These are phyloP conservation scores for Mycena rosella DNA, from an alignment of 768 basidiomycete genomes.

Conservation along the genomic window DNA sequence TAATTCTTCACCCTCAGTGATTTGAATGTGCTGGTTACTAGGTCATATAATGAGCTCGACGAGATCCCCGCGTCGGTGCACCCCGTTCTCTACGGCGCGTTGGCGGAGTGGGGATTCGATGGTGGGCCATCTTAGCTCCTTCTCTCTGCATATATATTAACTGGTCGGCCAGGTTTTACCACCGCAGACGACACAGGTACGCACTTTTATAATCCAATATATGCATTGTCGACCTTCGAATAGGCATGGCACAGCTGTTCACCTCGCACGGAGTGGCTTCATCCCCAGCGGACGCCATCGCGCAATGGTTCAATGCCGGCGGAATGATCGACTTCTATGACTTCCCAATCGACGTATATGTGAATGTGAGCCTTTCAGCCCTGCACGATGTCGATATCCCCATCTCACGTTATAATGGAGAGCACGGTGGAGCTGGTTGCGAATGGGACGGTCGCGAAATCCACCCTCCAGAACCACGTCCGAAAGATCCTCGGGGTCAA, in stretches of 20 bases:
- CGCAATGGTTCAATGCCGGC: constrained; percentile 45
- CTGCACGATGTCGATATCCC: too few species aligned
- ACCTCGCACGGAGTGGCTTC: constrained; percentile 35
- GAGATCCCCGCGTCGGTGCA: constrained; percentile 41
- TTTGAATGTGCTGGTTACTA: constrained; percentile 8
- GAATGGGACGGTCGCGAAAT: constrained; percentile 33
- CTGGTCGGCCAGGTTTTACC: constrained; percentile 27
- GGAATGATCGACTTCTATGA: constrained; percentile 44
- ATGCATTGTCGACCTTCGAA: not conserved
- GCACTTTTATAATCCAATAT: not conserved
- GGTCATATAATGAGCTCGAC: constrained; percentile 45
- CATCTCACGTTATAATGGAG: not conserved
- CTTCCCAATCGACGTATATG: constrained; percentile 34
- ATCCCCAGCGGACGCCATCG: constrained; percentile 41
- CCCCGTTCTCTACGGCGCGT: constrained; percentile 39
- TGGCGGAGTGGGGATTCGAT: constrained; percentile 44
- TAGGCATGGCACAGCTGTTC: constrained; percentile 36
- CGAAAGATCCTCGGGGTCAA: constrained; percentile 39
- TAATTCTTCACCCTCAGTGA: not conserved
- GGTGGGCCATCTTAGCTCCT: constrained; percentile 20
- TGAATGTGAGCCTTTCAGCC: constrained; percentile 40
- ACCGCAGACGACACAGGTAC: constrained; percentile 40
- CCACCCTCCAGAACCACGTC: constrained; percentile 39
- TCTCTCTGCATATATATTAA: not conserved
- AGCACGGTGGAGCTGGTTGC: constrained; percentile 37